Percentiles rank a stretch among this genome's conserved stretches.
Conservation (phyloP, 768 basidiomycete genomes). For the Pulveroboletus sp. region DNA sequence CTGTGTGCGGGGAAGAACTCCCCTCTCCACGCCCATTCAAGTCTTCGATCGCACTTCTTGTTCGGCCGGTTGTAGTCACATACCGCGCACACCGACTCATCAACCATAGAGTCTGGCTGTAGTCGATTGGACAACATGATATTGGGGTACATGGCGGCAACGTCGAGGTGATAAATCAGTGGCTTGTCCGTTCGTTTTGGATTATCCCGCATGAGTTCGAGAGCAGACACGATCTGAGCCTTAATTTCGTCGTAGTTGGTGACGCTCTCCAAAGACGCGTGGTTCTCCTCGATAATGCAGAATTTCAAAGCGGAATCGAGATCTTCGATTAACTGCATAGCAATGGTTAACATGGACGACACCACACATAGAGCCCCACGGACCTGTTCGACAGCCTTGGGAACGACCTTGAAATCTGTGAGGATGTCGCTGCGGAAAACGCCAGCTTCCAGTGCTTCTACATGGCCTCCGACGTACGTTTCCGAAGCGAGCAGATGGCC, state of each 20-base stretch:
- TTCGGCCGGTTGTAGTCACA: constrained; percentile 98
- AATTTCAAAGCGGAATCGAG: constrained; percentile 90
- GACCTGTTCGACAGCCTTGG: constrained; percentile 80
- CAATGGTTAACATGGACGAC: not conserved
- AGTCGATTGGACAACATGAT: constrained; percentile 99
- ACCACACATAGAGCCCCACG: constrained; percentile 1
- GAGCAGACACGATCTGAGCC: constrained; percentile 62
- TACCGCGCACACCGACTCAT: constrained; percentile 94
- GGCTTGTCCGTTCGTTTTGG: constrained; percentile 88
- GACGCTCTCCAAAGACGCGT: constrained; percentile 73
- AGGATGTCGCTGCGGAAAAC: constrained; percentile 96
- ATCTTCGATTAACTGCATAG: constrained; percentile 80
- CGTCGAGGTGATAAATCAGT: constrained; percentile 96
- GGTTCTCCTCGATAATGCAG: constrained; percentile 82
- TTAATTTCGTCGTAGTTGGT: constrained; percentile 96
- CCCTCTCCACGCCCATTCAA: constrained; percentile 99
- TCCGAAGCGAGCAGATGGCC: constrained; percentile 96
- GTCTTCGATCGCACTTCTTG: constrained; percentile 87
- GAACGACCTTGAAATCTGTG: constrained; percentile 93
- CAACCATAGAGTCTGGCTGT: constrained; percentile 96
- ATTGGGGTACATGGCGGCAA: constrained; percentile 99
- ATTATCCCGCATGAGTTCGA: constrained; percentile 88
- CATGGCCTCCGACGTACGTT: constrained; percentile 98
- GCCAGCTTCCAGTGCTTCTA: constrained; percentile 96
- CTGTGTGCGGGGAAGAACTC: constrained; percentile 97